Base-by-base conservation (phyloP, 164 flowering plant species). In the Berberis thunbergii region DNA sequence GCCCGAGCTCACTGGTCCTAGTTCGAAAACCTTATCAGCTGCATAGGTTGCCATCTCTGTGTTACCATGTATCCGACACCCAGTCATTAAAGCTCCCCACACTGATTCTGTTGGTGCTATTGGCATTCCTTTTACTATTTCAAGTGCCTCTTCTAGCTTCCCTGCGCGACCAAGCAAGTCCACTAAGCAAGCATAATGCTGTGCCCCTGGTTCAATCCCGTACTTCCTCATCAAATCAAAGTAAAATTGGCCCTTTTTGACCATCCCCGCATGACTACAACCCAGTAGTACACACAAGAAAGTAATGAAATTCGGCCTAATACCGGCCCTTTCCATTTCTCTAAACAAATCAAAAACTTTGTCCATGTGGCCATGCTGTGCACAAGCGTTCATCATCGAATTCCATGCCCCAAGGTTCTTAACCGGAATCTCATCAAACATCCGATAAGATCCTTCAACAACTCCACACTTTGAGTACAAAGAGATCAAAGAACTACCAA, bases 321-420 rank as follows among this genome's bases (percentile, higher is more conserved):
- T 69, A 11, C 92, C 80, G 12, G 2, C 68, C 2, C 39, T 40
- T 66, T 77, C 73, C 92, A 95, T 91, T 67, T 77, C 62, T 39
- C 73, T 49, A 45, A 91, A 84, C 69, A 85, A 58, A 5, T 72
- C 72, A 67, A 91, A 82, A 4, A 73, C 83, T 58, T 74, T 75
- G 12, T 69, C 43, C 2, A 84, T 80, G 62, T 86, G 87, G 1
- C 85, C 81, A 67, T 95, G 97, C 64, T 95, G 97, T 3, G 99
- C 89, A 59, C 88, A 89, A 0, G 96, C 96, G 57, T 77, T 83
- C 78, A 87, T 57, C 87, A 94, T 84, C 1, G 96, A 72, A 67
- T 94, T 94, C 99, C 97, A 94, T 70, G 85, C 75, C 5, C 96
- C 99, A 48, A 94, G 75, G 71, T 91, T 91, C 74, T 70, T 84